phyloP scores from a whole-genome alignment of 2,329 filamentous ascomycete species.

The Colletotrichum paranaense region DNA sequence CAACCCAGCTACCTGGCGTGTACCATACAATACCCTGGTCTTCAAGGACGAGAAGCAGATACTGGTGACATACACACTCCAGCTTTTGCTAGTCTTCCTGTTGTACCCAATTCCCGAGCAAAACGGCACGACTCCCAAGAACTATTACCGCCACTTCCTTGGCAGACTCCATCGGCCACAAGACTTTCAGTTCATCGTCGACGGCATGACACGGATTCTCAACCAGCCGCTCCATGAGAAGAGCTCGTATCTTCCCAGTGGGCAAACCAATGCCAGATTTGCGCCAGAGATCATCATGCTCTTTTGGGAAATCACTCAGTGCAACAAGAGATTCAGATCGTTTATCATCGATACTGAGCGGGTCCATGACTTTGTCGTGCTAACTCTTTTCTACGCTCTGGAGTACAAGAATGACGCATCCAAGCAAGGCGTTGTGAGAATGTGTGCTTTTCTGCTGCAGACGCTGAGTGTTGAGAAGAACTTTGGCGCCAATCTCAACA shows the following conservation, averaged over 20 bases:
- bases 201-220: constrained; percentile 91
- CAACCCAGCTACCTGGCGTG: constrained; percentile 92
- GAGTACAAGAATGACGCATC: constrained; percentile 88
- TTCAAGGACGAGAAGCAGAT: constrained; percentile 92
- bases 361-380: constrained; percentile 90
- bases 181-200: constrained; percentile 97
- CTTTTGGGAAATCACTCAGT: constrained; percentile 97
- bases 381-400: constrained; percentile 92
- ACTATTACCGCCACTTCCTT: constrained; percentile 93
- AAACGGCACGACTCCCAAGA: constrained; percentile 77
- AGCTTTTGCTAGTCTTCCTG: constrained; percentile 86
- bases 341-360: constrained; percentile 97
- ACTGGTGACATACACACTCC: constrained; percentile 90
- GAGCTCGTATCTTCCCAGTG: constrained; percentile 87
- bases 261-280: constrained; percentile 83
- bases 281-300: constrained; percentile 96
- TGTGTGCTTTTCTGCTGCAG: constrained; percentile 97
- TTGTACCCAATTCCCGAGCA: constrained; percentile 90
- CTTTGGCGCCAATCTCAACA: constrained; percentile 91
- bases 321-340: constrained; percentile 95
- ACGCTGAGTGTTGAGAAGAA: constrained; percentile 93
- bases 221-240: constrained; percentile 94
- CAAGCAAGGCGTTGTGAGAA: constrained; percentile 91
- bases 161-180: constrained; percentile 91
- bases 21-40: constrained; percentile 92